These are phyloP conservation scores for Monosporozyma yasuniensis DNA, from an alignment of 805 yeast genomes.

Conservation along the genomic window DNA sequence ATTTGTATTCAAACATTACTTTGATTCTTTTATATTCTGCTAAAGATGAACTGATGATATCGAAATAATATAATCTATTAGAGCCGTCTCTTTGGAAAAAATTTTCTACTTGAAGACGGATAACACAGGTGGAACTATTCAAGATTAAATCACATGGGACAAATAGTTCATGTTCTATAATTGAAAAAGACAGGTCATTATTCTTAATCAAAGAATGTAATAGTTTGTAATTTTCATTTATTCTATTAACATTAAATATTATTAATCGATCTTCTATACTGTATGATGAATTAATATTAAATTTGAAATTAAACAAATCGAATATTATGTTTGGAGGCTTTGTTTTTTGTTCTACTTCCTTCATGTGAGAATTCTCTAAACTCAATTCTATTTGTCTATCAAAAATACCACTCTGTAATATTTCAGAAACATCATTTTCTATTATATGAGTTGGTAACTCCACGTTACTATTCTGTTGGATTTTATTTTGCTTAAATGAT, in stretches of 20 bases:
- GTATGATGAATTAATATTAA: neutral
- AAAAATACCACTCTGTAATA: neutral
- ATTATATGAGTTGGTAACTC: neutral
- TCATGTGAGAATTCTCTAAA: neutral
- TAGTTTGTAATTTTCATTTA: slow-evolving; percentile 8
- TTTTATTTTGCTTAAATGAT: neutral
- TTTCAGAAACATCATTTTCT: neutral
- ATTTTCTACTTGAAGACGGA: slow-evolving; percentile 10
- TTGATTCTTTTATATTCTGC: slow-evolving; percentile 13
- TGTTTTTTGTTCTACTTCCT: neutral
- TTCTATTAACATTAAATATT: slow-evolving; percentile 9
- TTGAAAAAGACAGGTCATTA: neutral
- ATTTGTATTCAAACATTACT: slow-evolving; percentile 12
- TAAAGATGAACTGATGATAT: slow-evolving; percentile 4
- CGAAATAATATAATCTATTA: slow-evolving; percentile 10
- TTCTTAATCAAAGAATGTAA: slow-evolving; percentile 5
- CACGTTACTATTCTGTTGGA: neutral
- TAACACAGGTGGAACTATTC: slow-evolving; percentile 13
- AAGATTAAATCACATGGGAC: slow-evolving; percentile 16
- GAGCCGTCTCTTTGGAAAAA: slow-evolving; percentile 14
- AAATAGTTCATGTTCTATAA: slow-evolving; percentile 10
- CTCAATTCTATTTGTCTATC: neutral
- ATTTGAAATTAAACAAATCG: neutral
- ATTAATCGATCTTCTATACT: slow-evolving; percentile 1
- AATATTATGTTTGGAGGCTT: neutral